Conservation (phyloP, 768 basidiomycete species). For the Kwoniella sp. region DNA sequence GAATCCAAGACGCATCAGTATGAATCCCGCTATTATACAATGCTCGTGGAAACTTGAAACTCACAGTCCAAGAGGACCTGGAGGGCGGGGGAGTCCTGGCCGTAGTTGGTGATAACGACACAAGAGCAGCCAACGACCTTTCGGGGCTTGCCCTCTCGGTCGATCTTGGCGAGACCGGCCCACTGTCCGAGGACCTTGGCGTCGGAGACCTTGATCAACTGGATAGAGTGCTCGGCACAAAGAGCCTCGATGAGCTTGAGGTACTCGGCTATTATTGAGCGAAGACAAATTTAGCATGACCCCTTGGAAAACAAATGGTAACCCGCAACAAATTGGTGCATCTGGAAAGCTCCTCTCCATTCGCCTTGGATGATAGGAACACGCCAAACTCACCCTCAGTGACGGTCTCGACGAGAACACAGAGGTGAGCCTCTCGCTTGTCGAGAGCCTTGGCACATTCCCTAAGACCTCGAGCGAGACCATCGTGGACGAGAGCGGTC, state of each 20-base stretch:
- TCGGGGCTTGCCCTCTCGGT: constrained; percentile 96
- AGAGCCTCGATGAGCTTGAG: constrained; percentile 99
- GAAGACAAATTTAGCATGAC: background rate
- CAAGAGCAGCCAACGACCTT: constrained; percentile 68
- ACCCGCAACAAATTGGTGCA: too few species aligned
- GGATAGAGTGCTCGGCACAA: constrained; percentile 98
- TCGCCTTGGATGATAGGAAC: background rate
- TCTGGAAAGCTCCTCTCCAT: too few species aligned
- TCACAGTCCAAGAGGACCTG: constrained; percentile 65
- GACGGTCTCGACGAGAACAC: constrained; percentile 98
- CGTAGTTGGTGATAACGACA: constrained; percentile 98
- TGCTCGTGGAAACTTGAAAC: constrained; percentile 9
- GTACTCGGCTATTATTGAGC: constrained; percentile 71
- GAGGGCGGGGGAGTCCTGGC: constrained; percentile 89
- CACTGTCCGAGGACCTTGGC: constrained; percentile 97
- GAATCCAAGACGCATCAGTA: background rate
- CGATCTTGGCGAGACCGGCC: constrained; percentile 99
- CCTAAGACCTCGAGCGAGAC: constrained; percentile 94
- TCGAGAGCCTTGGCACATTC: constrained; percentile 98
- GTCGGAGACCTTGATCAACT: constrained; percentile 98
- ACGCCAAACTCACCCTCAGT: constrained; percentile 64
- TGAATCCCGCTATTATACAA: constrained; percentile 12
- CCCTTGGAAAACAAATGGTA: too few species aligned
- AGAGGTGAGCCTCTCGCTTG: constrained; percentile 97
- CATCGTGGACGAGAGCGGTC: constrained; percentile 96